phyloP scores from a whole-genome alignment of 139 green algal genomes.

The Micromonas pusilla region DNA sequence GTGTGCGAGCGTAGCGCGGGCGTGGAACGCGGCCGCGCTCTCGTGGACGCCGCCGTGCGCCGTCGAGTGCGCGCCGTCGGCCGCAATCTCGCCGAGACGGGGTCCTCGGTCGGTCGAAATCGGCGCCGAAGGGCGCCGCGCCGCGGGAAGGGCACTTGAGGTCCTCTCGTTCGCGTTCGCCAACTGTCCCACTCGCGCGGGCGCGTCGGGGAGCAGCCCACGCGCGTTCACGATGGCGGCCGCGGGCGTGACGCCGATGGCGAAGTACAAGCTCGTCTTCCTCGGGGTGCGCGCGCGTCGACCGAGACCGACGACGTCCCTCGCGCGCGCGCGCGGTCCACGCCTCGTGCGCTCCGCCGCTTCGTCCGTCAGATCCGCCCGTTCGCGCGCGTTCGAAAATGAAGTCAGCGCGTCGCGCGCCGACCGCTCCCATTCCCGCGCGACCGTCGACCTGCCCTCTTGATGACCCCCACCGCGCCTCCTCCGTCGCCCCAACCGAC shows the following conservation, averaged over 20 bases:
- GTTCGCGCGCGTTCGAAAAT: neutral
- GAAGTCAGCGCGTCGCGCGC: neutral
- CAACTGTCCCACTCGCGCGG: too few species aligned
- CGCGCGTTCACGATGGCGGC: neutral
- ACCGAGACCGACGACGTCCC: neutral
- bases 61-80: too few species aligned
- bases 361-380: neutral
- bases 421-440: neutral
- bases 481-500: neutral
- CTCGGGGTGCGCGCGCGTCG: conserved; percentile 29
- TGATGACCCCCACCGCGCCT: neutral
- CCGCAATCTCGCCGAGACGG: too few species aligned
- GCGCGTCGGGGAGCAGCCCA: neutral
- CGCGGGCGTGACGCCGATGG: conserved; percentile 4
- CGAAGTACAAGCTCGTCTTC: conserved; percentile 74
- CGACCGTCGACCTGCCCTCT: neutral
- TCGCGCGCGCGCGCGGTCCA: neutral
- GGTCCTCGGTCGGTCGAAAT: too few species aligned
- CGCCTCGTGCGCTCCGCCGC: neutral
- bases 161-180: too few species aligned
- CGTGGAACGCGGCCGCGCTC: too few species aligned
- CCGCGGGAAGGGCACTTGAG: too few species aligned
- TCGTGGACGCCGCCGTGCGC: too few species aligned
- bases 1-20: too few species aligned
- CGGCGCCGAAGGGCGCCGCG: too few species aligned